A percentile compares a stretch with the other conserved stretches of the same genome.
These are phyloP conservation scores for Straminergon stramineum DNA, from an alignment of 225 moss, liverwort and hornwort species.

Conservation along the genomic window DNA sequence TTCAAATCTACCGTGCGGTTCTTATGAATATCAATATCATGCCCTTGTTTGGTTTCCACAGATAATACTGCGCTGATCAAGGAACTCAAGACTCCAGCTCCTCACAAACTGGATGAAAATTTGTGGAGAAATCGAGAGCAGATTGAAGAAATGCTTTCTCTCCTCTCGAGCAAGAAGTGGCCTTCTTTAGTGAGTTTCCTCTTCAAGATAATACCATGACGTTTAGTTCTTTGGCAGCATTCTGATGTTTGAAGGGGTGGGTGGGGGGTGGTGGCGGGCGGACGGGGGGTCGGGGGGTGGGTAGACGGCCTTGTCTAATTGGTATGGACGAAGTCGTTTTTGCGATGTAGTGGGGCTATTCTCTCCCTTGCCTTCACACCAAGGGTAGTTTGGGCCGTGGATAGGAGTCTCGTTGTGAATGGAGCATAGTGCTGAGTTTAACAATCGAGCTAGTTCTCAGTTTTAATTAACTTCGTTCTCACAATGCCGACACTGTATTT, in stretches of 20 bases:
- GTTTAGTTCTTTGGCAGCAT: not conserved
- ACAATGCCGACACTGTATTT: not conserved
- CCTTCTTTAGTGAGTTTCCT: conserved; percentile 53
- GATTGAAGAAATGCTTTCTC: conserved; percentile 64
- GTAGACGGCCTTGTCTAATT: not conserved
- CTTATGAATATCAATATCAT: not conserved
- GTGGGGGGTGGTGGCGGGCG: too few species aligned
- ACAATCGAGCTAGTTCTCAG: not conserved
- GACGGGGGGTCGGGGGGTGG: not conserved
- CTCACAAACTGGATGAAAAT: conserved; percentile 97
- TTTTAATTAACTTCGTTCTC: not conserved
- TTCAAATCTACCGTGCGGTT: not conserved
- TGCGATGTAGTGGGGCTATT: not conserved
- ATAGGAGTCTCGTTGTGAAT: not conserved
- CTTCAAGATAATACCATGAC: not conserved
- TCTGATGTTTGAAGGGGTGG: not conserved
- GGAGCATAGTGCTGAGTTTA: not conserved
- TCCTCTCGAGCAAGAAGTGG: conserved; percentile 55
- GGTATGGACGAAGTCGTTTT: not conserved
- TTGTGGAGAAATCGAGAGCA: conserved; percentile 91
- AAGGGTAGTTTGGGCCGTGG: not conserved
- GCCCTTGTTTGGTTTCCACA: conserved; percentile 16
- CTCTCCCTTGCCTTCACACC: not conserved
- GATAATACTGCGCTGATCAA: conserved; percentile 34
- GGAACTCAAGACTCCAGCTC: conserved; percentile 28